Evolutionary conservation across 140 eudicot species (phyloP).

Genomic region (Senecio squalidus): DNA sequence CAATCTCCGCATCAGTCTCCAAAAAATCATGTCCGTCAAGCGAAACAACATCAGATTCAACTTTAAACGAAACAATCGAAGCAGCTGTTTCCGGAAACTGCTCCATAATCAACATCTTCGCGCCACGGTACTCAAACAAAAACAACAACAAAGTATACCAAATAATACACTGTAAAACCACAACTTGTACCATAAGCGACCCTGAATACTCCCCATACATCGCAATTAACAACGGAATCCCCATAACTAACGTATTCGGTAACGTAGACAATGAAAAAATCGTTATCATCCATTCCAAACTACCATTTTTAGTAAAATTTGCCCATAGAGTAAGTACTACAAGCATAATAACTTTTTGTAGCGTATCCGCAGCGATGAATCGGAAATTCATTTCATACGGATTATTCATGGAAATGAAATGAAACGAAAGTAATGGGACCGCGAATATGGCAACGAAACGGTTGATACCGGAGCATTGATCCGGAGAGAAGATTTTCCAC

Average conservation of each 20-base stretch:
- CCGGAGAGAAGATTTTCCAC: slow-evolving; percentile 93
- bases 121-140: slow-evolving; percentile 82
- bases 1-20: slow-evolving; percentile 84
- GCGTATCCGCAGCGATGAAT: slow-evolving; percentile 85
- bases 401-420: slow-evolving; percentile 67
- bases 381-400: slow-evolving; percentile 74
- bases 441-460: slow-evolving; percentile 88
- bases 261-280: slow-evolving; percentile 76
- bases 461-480: slow-evolving; percentile 94
- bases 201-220: slow-evolving; percentile 85
- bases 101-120: slow-evolving; percentile 77
- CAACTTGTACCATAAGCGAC: slow-evolving; percentile 76
- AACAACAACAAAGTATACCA: slow-evolving; percentile 84
- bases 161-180: slow-evolving; percentile 84
- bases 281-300: slow-evolving; percentile 80
- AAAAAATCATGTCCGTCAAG: slow-evolving; percentile 82
- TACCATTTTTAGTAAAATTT: slow-evolving; percentile 56
- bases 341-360: slow-evolving; percentile 71
- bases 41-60: slow-evolving; percentile 85
- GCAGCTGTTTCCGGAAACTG: slow-evolving; percentile 91
- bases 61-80: slow-evolving; percentile 78
- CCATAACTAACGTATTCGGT: slow-evolving; percentile 90
- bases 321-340: slow-evolving; percentile 54
- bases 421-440: slow-evolving; percentile 76
- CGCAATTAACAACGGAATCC: slow-evolving; percentile 78